Conservation (phyloP, 495 filamentous ascomycete genomes). For the Penicillium daleae region DNA sequence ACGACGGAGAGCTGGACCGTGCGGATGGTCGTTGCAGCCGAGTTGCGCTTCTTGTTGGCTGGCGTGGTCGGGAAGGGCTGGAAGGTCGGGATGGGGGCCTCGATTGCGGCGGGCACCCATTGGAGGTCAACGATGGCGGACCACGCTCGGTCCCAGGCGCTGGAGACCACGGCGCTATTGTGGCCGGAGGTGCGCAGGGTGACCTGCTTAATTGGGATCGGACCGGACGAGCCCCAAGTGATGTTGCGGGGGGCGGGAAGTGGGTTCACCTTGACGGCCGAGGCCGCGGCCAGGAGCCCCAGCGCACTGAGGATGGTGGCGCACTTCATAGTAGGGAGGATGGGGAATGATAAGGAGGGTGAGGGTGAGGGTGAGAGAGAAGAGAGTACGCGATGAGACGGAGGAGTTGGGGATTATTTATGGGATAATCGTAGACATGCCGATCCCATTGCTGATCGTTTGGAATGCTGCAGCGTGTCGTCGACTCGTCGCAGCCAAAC, state of each 20-base stretch:
- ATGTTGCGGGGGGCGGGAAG: slow-evolving; percentile 58
- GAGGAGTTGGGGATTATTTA: slow-evolving; percentile 22
- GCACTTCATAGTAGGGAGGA: slow-evolving; percentile 37
- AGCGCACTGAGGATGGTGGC: slow-evolving; percentile 31
- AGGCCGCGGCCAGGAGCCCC: slow-evolving; percentile 30
- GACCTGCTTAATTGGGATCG: slow-evolving; percentile 42
- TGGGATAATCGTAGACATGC: slow-evolving; percentile 20
- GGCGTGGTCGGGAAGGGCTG: slow-evolving; percentile 50
- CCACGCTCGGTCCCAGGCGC: slow-evolving; percentile 55
- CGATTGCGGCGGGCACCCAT: slow-evolving; percentile 57
- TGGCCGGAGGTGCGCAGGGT: slow-evolving; percentile 30
- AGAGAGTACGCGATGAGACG: not conserved
- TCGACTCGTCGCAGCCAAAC: too few relatives aligned
- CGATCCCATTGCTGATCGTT: slow-evolving; percentile 24
- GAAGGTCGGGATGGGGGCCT: slow-evolving; percentile 52
- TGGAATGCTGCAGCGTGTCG: not conserved
- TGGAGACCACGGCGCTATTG: slow-evolving; percentile 32
- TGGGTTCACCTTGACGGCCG: slow-evolving; percentile 56
- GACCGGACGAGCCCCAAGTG: slow-evolving; percentile 56
- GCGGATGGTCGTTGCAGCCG: slow-evolving; percentile 30
- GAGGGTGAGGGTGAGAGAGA: not conserved
- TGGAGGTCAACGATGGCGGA: slow-evolving; percentile 46
- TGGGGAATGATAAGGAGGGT: slow-evolving; percentile 8
- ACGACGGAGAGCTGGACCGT: slow-evolving; percentile 46
- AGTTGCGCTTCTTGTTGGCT: slow-evolving; percentile 41